phyloP scores from a whole-genome alignment of 345 rosid genomes.

The Limnanthes douglasii region DNA sequence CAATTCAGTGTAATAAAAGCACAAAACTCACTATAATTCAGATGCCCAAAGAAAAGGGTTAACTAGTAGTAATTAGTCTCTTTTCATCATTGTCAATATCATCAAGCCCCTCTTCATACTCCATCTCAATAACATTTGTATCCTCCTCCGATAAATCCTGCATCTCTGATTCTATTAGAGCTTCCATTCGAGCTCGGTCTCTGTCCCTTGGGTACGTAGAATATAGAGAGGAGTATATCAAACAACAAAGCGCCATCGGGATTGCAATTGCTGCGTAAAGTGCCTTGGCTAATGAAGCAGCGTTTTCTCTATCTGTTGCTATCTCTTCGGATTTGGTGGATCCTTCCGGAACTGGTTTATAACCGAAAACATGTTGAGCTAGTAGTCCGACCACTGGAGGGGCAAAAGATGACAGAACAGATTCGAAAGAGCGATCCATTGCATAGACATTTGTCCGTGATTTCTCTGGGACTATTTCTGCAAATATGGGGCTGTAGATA shows the following conservation, averaged over 20 bases:
- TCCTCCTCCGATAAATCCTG: constrained; percentile 18
- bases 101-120: constrained; percentile 15
- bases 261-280: constrained; percentile 61
- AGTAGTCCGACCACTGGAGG: constrained; percentile 77
- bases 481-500: constrained; percentile 64
- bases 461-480: constrained; percentile 82
- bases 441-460: constrained; percentile 77
- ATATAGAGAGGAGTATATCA: constrained; percentile 67
- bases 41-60: no score
- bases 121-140: constrained; percentile 17
- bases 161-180: constrained; percentile 64
- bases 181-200: constrained; percentile 68
- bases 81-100: constrained; percentile 25
- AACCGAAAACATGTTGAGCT: constrained; percentile 73
- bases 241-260: constrained; percentile 67
- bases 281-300: constrained; percentile 65
- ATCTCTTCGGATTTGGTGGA: constrained; percentile 28
- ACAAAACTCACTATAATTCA: no score
- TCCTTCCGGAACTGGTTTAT: constrained; percentile 43
- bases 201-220: constrained; percentile 65
- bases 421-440: constrained; percentile 64
- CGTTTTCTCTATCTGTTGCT: constrained; percentile 56
- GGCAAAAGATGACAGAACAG: constrained; percentile 71
- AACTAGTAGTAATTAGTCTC: constrained; percentile 9
- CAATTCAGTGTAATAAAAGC: no score